Conservation (phyloP, 1,284 basidiomycete genomes). For the Ganoderma lucidum region DNA sequence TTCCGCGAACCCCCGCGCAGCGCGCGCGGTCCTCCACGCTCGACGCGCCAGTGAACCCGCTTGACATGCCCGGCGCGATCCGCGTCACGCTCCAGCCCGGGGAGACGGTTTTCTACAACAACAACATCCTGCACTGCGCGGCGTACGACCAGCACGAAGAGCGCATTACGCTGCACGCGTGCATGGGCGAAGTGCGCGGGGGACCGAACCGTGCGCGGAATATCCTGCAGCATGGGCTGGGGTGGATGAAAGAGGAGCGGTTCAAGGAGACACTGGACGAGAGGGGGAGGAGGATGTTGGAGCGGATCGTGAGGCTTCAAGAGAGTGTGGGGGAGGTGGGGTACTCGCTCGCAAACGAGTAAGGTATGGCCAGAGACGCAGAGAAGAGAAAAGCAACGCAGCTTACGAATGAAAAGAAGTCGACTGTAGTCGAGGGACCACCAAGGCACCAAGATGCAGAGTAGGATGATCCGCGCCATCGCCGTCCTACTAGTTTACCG, state of each 20-base stretch:
- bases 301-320: conserved; percentile 67
- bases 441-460: no score
- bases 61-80: conserved; percentile 76
- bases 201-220: conserved; percentile 76
- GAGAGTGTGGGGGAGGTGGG: conserved; percentile 53
- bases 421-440: no score
- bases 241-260: conserved; percentile 71
- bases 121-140: conserved; percentile 82
- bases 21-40: conserved; percentile 61
- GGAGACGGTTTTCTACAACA: conserved; percentile 85
- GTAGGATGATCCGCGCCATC: no score
- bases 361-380: neutral
- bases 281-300: conserved; percentile 65
- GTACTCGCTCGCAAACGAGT: conserved; percentile 55
- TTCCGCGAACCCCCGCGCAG: conserved; percentile 68
- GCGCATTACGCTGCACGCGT: conserved; percentile 80
- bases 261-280: conserved; percentile 63
- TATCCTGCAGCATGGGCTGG: conserved; percentile 81
- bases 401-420: neutral
- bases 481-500: no score
- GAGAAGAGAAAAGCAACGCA: neutral
- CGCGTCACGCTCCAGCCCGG: conserved; percentile 69
- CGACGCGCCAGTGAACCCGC: conserved; percentile 63
- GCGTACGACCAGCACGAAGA: conserved; percentile 62
- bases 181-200: conserved; percentile 71